Base-by-base conservation (phyloP, 768 basidiomycete species). In the Tylopilus felleus region DNA sequence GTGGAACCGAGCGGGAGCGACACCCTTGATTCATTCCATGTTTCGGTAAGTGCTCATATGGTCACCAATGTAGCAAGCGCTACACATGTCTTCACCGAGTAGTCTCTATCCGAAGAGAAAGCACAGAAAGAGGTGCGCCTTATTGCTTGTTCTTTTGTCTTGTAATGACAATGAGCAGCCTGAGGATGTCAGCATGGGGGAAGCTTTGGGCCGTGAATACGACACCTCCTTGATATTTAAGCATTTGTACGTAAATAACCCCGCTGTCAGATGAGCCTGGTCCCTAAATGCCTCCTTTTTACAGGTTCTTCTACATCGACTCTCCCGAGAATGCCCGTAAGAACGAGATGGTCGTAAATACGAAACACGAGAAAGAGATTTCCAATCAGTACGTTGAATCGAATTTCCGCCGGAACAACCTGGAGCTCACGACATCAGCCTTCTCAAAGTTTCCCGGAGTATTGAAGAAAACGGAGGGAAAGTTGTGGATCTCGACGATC, bases 251-350 rank as follows among this genome's bases (percentile, higher is more conserved):
- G 86, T 75, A 3, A 4, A 8, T 12, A 13, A 33, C 46, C 21
- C 13, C 12, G 19, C 38, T 40, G 19, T 49, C 9, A 38, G 9
- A 27, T 21, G 5, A 12, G 13, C 17, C 12, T 29, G 41, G 33
- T 52, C 36, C 47, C 47, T 9, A 6, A 16, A 36, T 39, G 5
- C 1, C 17, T 38, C 19, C 6, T 33, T 13, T 47, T 41, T n/a
- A 17, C 49, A 94, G 92, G 57, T 84, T 83, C 60, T 95, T 96
- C 70, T 98, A 97, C 71, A 76, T 98, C 35, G 95, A 98, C 68
- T 82, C 89, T 3, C 80, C 85, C 0, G 76, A 76, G 21, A 93
- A 93, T 61, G 92, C 94, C 0, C 70, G 66, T 8, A 73, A 76
- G 65, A 79, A 91, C 57, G 81, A 78, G 10, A 82, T 96, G 77